These are phyloP conservation scores for Penicillium sp. DNA, from an alignment of 2,329 filamentous ascomycete genomes.

Conservation along the genomic window DNA sequence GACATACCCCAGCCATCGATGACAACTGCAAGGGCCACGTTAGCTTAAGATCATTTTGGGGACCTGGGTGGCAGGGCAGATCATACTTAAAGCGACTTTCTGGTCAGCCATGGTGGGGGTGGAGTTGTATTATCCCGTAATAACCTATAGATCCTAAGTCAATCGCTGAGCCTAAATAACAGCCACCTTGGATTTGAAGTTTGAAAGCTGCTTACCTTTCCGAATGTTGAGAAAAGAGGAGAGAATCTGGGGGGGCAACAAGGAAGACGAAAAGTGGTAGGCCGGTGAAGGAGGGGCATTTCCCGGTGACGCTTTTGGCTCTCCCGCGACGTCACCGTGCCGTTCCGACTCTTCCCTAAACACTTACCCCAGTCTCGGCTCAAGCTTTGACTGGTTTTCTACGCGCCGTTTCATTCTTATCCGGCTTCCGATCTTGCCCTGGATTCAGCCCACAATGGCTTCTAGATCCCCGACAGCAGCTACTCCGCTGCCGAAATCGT, in stretches of 20 bases:
- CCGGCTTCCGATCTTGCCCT: slow-evolving; percentile 6
- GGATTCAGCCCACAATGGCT: slow-evolving; percentile 30
- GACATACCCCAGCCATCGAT: slow-evolving; percentile 98
- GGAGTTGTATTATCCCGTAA: slow-evolving; percentile 11
- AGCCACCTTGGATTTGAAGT: slow-evolving; percentile 1
- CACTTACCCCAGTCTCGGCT: slow-evolving; percentile 23
- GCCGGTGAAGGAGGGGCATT: slow-evolving; percentile 35
- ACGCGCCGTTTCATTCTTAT: slow-evolving; percentile 1
- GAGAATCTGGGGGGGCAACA: slow-evolving; percentile 1
- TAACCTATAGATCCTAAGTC: slow-evolving; percentile 18
- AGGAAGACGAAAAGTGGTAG: slow-evolving; percentile 14
- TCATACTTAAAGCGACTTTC: slow-evolving; percentile 67
- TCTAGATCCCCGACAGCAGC: slow-evolving; percentile 33
- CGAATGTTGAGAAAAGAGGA: slow-evolving; percentile 15
- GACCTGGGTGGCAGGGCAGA: slow-evolving; percentile 30
- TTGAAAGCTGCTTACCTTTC: slow-evolving; percentile 9
- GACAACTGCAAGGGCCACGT: slow-evolving; percentile 66
- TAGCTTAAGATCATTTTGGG: slow-evolving; percentile 20
- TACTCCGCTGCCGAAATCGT: slow-evolving; percentile 46
- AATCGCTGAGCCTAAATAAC: slow-evolving; percentile 17
- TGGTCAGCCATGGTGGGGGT: slow-evolving; percentile 64
- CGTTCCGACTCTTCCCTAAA: slow-evolving; percentile 39
- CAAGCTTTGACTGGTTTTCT: slow-evolving; percentile 19
- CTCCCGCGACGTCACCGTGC: slow-evolving; percentile 35
- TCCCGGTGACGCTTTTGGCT: slow-evolving; percentile 37